These are phyloP conservation scores for Bothriochloa decipiens DNA, from an alignment of 176 grass and related monocot genomes.

Conservation along the genomic window DNA sequence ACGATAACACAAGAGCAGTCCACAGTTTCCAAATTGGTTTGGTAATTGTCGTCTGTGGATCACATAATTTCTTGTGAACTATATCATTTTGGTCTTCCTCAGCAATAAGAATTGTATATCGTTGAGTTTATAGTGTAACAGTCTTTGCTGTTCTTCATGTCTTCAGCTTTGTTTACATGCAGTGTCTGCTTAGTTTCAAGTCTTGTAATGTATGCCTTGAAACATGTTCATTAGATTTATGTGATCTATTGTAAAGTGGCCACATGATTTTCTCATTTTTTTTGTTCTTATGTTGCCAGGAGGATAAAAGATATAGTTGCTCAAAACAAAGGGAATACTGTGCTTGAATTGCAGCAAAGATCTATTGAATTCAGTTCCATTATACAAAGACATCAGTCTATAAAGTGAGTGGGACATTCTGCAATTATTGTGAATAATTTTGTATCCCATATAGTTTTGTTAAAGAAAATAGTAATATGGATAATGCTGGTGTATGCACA, in stretches of 20 bases:
- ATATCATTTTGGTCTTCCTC: neutral
- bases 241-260: neutral
- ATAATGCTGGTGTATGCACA: slow-evolving; percentile 48
- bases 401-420: slow-evolving; percentile 67
- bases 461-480: slow-evolving; percentile 22
- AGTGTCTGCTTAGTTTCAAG: slow-evolving; percentile 33
- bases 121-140: neutral
- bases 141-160: neutral
- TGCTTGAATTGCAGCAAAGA: slow-evolving; percentile 97
- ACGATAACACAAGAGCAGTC: neutral
- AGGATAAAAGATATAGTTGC: slow-evolving; percentile 83
- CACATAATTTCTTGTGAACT: slow-evolving; percentile 4
- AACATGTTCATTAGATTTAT: neutral
- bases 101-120: neutral
- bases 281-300: slow-evolving; percentile 54
- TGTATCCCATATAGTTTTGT: slow-evolving; percentile 29
- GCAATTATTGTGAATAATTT: neutral
- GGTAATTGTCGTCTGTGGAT: neutral
- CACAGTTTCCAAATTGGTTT: neutral
- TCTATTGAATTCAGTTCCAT: slow-evolving; percentile 98
- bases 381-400: slow-evolving; percentile 89
- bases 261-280: neutral
- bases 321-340: slow-evolving; percentile 81
- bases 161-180: slow-evolving; percentile 22
- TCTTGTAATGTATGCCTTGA: slow-evolving; percentile 30